phyloP scores from a whole-genome alignment of 768 basidiomycete genomes.

The Leucosporidium yakuticum region DNA sequence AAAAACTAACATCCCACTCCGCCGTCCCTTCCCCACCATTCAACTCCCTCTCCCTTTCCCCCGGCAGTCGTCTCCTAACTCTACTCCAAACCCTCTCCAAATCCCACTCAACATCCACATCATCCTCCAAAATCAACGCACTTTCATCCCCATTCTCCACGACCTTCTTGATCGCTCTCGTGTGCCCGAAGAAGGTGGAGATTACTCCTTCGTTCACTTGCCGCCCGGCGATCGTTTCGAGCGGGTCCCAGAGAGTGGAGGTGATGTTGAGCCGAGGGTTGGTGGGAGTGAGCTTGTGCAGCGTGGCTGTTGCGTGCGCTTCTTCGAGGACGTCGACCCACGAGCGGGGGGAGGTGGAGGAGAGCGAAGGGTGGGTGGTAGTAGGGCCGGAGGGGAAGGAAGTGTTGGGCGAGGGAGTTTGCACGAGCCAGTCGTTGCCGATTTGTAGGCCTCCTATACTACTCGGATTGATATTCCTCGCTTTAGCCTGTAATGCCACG shows the following conservation, averaged over 20 bases:
- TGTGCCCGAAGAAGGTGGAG: conserved; percentile 37
- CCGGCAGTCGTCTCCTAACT: conserved; percentile 26
- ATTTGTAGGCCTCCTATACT: conserved; percentile 11
- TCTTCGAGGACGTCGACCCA: conserved; percentile 38
- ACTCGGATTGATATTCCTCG: not conserved
- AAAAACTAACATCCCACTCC: conserved; percentile 32
- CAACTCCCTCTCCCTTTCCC: conserved; percentile 1
- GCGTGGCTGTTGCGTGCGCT: not conserved
- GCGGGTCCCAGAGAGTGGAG: conserved; percentile 25
- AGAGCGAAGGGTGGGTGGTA: not conserved
- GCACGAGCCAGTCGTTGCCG: conserved; percentile 15
- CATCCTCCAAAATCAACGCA: conserved; percentile 40
- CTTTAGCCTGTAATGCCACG: not conserved
- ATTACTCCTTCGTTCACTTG: conserved; percentile 36
- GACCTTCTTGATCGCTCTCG: conserved; percentile 33
- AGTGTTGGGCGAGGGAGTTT: conserved; percentile 1
- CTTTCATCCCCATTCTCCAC: conserved; percentile 33
- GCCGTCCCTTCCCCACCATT: not conserved
- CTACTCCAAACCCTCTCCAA: conserved; percentile 34
- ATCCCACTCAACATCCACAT: conserved; percentile 41
- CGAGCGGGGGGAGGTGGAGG: not conserved
- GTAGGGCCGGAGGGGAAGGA: conserved; percentile 7
- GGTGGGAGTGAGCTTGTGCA: conserved; percentile 7
- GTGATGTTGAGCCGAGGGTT: conserved; percentile 19
- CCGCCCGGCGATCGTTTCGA: conserved; percentile 28